Evolutionary conservation across 768 basidiomycete species (phyloP).

Genomic region (Tylopilus intermedius): DNA sequence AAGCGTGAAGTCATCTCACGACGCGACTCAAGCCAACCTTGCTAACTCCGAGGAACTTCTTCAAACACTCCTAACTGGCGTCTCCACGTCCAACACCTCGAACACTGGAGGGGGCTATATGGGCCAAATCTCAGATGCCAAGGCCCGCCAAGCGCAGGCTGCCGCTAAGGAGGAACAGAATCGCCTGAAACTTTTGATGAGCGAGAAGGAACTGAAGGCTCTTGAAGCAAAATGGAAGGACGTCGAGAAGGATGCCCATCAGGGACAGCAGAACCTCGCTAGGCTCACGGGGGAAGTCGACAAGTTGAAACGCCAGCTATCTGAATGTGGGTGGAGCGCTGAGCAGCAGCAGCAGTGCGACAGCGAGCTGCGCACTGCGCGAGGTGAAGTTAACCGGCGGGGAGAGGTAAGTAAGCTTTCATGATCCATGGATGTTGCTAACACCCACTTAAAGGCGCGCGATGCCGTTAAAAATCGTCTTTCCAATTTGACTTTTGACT

Average conservation of each 20-base stretch:
- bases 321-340: conserved; percentile 67
- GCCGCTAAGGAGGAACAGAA: conserved; percentile 82
- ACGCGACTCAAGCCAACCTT: conserved; percentile 53
- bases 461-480: conserved; percentile 65
- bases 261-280: conserved; percentile 66
- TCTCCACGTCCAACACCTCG: conserved; percentile 63
- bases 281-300: conserved; percentile 55
- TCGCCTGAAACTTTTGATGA: conserved; percentile 68
- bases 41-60: conserved; percentile 84
- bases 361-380: conserved; percentile 45
- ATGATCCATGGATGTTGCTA: conserved; percentile 1
- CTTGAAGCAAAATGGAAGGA: conserved; percentile 79
- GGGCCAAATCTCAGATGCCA: conserved; percentile 89
- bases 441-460: conserved; percentile 46
- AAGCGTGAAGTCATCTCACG: conserved; percentile 65
- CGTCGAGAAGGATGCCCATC: conserved; percentile 78
- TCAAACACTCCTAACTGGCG: conserved; percentile 89
- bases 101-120: conserved; percentile 88
- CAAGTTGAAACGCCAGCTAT: conserved; percentile 46
- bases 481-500: conserved; percentile 77
- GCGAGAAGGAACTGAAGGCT: conserved; percentile 69
- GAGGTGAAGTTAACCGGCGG: conserved; percentile 48
- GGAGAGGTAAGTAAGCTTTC: conserved; percentile 49
- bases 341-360: conserved; percentile 65
- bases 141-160: conserved; percentile 67